Base-by-base conservation (phyloP, 306 rosid genomes). In the Prinsepia uniflora region DNA sequence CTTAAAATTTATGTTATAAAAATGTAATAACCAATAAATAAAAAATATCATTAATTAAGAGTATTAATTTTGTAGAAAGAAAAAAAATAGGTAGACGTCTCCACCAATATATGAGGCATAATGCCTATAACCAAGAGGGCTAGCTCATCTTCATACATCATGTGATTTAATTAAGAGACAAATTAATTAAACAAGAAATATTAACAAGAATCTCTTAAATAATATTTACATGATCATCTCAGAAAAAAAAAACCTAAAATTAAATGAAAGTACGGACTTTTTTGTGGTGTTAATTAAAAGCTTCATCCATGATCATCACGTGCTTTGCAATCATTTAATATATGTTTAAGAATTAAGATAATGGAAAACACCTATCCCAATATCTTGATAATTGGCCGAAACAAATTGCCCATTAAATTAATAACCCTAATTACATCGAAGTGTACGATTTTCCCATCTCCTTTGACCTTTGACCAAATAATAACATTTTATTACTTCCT, bases 381-480 rank as follows among this genome's bases (percentile, higher is more conserved):
- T 53, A 60, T 24, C 49, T 67, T 30, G 63, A 69, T 76, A 11
- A 34, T 61, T 63, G 63, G 71, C 58, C 46, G 62, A 70, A 19
- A 1, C 44, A 50, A 40, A 15, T 7, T 15, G 68, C 50, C 41
- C 52, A 53, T 70, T 76, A 63, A 44, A 24, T 24, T 24, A 24
- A n/a, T 15, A 56, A 65, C 60, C 42, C 76, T 40, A 10, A 8
- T 13, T 45, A n/a, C 52, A 75, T 75, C 64, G 65, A 45, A 64
- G 20, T 57, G 81, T 71, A 72, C 83, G 78, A 81, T 74, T 56
- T 74, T 65, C 67, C 76, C 72, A 46, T 65, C 58, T 74, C 43
- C 52, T 52, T 58, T 71, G 62, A 56, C 70, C 68, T 69, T 79
- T 80, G 81, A 85, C 82, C 86, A 69, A 67, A 74, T 75, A 64